Evolutionary conservation across 2,329 filamentous ascomycete genomes (phyloP).

Genomic region (Chrysosporium queenslandicum): DNA sequence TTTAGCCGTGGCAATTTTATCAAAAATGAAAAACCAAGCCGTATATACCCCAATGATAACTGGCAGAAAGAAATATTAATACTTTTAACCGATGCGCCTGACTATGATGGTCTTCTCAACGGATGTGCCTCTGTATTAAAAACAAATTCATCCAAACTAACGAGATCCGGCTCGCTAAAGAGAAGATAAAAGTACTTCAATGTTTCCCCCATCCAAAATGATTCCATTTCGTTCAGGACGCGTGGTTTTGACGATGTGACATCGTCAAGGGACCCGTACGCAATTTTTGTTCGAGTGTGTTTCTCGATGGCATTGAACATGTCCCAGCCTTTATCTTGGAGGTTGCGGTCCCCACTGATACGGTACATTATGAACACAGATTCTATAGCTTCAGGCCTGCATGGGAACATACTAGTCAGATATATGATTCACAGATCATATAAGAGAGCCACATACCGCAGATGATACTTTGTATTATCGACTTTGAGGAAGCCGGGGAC

Average conservation of each 20-base stretch:
- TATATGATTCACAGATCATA: not conserved
- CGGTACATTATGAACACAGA: conserved; percentile 85
- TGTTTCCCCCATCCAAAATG: conserved; percentile 84
- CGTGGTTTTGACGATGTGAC: conserved; percentile 11
- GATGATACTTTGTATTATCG: conserved; percentile 12
- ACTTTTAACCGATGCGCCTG: no score
- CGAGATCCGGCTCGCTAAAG: conserved; percentile 56
- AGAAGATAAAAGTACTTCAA: conserved; percentile 86
- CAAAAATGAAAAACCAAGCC: no score
- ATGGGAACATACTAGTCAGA: not conserved
- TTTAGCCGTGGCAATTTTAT: no score
- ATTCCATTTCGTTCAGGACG: conserved; percentile 60
- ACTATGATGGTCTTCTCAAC: conserved; percentile 31
- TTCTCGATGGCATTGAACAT: conserved; percentile 69
- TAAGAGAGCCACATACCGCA: conserved; percentile 13
- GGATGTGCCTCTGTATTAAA: conserved; percentile 50
- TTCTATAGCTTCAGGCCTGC: conserved; percentile 70
- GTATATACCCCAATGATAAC: no score
- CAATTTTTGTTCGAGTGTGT: conserved; percentile 55
- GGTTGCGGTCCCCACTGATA: conserved; percentile 65
- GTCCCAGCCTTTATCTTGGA: conserved; percentile 73
- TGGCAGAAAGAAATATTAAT: no score
- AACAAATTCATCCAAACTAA: conserved; percentile 60
- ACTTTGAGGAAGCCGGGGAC: conserved; percentile 15
- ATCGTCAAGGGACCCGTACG: conserved; percentile 47